Base-by-base conservation (phyloP, 2,329 filamentous ascomycete species). In the Neofusicoccum ribis region DNA sequence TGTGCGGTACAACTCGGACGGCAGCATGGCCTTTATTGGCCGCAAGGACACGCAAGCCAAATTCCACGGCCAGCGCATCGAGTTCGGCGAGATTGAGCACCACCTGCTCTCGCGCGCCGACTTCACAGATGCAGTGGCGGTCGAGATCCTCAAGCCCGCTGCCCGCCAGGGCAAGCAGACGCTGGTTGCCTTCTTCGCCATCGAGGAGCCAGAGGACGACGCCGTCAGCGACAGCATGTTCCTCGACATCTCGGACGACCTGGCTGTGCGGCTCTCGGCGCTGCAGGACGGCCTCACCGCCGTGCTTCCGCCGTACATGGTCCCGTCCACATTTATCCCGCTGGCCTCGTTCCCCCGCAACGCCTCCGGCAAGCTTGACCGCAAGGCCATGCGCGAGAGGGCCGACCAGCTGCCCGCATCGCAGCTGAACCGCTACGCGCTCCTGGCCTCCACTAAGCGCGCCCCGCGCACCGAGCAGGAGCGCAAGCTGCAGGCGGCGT, bases 401-500 rank as follows among this genome's bases (percentile, higher is more conserved):
- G 47, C 47, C 11, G 47, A 51, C 27, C 27, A 51, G 47, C 27
- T 51, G 47, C 27, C 47, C 47, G 27, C 27, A 4, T 9, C 12
- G 11, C 71, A 75, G 17, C 71, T 82, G 41, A 81, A 80, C 64
- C 81, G 83, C 64, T 64, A 76, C n/a, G 70, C 67, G 2, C 34
- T 44, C 58, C 47, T 63, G 5, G 52, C 69, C 0, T 49, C 36
- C 9, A 69, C 69, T 37, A 69, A 70, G 5, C 78, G 78, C 27
- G 81, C 81, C 71, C 82, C 83, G 63, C 81, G 83, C 65, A 82
- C 78, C 9, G 81, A 80, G 47, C 73, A 78, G 0, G 68, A 83
- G 5, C 72, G 72, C 0, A 52, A 82, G 7, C 70, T 74, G 5
- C 72, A 69, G 15, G 67, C 65, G 1, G 20, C 78, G 0, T 56